Conservation (phyloP, 179 eudicot species). For the Patellifolia procumbens region DNA sequence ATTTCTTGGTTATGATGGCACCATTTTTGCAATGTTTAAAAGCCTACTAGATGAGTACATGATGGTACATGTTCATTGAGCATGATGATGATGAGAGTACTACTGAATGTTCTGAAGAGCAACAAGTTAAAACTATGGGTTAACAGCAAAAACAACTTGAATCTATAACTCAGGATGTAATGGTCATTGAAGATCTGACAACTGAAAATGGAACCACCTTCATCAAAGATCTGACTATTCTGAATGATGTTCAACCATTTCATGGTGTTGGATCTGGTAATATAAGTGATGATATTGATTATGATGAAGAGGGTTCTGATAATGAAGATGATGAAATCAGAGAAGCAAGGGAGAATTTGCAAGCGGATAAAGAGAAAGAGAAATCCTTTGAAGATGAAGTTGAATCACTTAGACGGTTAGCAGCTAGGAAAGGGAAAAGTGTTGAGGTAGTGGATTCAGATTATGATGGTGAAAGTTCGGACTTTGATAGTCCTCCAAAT, state of each 20-base stretch:
- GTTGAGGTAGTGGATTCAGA: not conserved
- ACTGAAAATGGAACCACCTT: not conserved
- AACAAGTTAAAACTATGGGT: too few species aligned
- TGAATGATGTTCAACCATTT: not conserved
- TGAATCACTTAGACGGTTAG: not conserved
- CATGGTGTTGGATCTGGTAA: slow-evolving; percentile 2
- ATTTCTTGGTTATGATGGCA: too few species aligned
- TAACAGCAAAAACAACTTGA: too few species aligned
- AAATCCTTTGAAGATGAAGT: not conserved
- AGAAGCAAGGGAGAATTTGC: slow-evolving; percentile 8
- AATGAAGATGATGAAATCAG: not conserved
- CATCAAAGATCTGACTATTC: not conserved
- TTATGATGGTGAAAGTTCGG: not conserved
- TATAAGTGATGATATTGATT: not conserved
- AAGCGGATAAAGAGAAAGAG: not conserved
- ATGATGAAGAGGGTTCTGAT: not conserved
- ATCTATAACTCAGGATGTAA: not conserved
- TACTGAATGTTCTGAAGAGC: not conserved
- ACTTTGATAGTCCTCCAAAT: not conserved
- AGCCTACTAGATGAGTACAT: too few species aligned
- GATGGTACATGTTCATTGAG: not conserved
- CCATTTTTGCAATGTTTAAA: too few species aligned
- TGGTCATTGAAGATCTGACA: not conserved
- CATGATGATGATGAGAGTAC: not conserved
- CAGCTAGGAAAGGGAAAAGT: not conserved